phyloP scores from a whole-genome alignment of 106 monocot genomes.

The Dendrobium catenatum region DNA sequence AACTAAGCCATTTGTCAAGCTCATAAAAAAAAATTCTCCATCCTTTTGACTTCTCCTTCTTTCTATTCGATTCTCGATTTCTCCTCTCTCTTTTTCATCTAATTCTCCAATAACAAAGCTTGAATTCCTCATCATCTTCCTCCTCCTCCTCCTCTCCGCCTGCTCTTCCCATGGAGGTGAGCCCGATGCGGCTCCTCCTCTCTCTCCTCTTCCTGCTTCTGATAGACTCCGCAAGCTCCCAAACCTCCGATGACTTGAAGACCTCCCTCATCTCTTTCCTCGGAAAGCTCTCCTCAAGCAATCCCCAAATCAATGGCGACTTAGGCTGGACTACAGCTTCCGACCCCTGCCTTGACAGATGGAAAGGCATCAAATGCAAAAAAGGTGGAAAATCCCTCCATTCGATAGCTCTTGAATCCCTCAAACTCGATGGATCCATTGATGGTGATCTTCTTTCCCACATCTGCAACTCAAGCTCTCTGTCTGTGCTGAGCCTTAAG shows the following conservation, averaged over 20 bases:
- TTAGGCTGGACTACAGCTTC: conserved; percentile 24
- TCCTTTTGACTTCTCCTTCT: neutral
- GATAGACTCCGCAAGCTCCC: neutral
- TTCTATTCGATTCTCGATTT: neutral
- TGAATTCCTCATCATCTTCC: neutral
- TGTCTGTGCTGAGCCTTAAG: conserved; percentile 15
- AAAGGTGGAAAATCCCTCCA: neutral
- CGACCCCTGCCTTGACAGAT: conserved; percentile 28
- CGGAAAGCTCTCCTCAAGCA: conserved; percentile 14
- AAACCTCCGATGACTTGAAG: conserved; percentile 4
- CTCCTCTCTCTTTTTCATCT: neutral
- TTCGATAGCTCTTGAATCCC: conserved; percentile 6
- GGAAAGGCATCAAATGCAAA: conserved; percentile 20
- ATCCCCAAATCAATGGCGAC: neutral
- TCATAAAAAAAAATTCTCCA: neutral
- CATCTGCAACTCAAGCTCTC: conserved; percentile 12
- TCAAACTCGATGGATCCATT: conserved; percentile 23
- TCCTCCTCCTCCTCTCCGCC: neutral
- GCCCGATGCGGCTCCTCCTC: conserved; percentile 7
- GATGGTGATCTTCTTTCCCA: conserved; percentile 5
- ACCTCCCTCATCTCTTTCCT: conserved; percentile 30
- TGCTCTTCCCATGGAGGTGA: neutral
- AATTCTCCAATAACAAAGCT: neutral
- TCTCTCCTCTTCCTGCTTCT: conserved; percentile 12
- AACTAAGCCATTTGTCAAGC: neutral